These are phyloP conservation scores for Coriolopsis trogii DNA, from an alignment of 1,284 basidiomycete genomes.

Conservation along the genomic window DNA sequence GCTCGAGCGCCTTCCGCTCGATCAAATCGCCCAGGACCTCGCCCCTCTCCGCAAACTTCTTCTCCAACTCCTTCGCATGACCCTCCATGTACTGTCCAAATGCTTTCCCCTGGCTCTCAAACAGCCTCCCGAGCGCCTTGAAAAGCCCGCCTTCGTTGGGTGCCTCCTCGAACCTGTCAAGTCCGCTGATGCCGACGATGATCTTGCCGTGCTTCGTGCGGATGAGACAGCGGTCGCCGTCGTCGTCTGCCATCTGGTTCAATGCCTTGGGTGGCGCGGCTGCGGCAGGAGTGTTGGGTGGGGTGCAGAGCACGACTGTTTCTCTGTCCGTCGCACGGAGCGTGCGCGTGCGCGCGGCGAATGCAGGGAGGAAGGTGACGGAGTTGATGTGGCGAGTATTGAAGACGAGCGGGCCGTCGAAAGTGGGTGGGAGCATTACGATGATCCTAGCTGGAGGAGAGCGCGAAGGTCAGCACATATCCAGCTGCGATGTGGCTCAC, in stretches of 20 bases:
- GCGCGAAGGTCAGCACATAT: background rate
- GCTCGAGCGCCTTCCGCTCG: background rate
- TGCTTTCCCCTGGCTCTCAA: slow-evolving; percentile 20
- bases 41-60: slow-evolving; percentile 3
- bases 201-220: slow-evolving; percentile 29
- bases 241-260: slow-evolving; percentile 11
- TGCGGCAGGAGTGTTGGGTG: slow-evolving; percentile 10
- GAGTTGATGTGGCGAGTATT: slow-evolving; percentile 20
- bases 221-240: slow-evolving; percentile 23
- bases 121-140: slow-evolving; percentile 26
- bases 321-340: slow-evolving; percentile 29
- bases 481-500: too few relatives aligned
- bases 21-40: background rate
- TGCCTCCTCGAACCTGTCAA: slow-evolving; percentile 27
- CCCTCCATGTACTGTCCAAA: slow-evolving; percentile 19
- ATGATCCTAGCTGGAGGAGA: slow-evolving; percentile 24
- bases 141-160: slow-evolving; percentile 11
- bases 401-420: slow-evolving; percentile 30
- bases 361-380: slow-evolving; percentile 31
- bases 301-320: slow-evolving; percentile 29
- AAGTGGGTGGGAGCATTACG: slow-evolving; percentile 32
- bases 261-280: slow-evolving; percentile 6
- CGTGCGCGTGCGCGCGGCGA: slow-evolving; percentile 30
- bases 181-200: slow-evolving; percentile 31
- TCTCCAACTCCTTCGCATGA: slow-evolving; percentile 13